A percentile compares a stretch with the other conserved stretches of the same genome.
Conservation (phyloP, 2,329 filamentous ascomycete species). For the Colletotrichum sp. region DNA sequence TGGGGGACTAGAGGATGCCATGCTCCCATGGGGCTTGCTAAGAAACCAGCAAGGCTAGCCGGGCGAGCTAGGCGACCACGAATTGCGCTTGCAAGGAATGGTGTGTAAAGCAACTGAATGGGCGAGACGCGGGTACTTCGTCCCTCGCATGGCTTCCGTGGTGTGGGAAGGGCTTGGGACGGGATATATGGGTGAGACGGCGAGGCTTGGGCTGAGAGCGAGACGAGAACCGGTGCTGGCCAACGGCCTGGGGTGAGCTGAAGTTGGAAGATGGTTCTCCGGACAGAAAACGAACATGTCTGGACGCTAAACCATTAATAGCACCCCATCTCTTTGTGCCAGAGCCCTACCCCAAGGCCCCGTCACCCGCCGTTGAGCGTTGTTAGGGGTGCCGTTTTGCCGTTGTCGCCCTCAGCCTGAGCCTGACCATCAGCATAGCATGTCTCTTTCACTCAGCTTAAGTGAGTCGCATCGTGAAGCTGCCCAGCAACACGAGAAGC, state of each 20-base stretch:
- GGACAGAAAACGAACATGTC: not conserved
- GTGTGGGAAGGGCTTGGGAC: not conserved
- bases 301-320: not conserved
- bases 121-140: not conserved
- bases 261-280: not conserved
- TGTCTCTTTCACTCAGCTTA: not conserved
- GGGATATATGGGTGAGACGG: not conserved
- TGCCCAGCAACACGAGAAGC: not conserved
- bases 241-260: not conserved
- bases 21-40: not conserved
- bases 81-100: not conserved
- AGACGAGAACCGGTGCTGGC: not conserved
- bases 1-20: conserved; percentile 11
- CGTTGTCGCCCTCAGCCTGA: not conserved
- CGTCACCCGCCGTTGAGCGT: not conserved
- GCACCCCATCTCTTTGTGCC: not conserved
- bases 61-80: not conserved
- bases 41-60: not conserved
- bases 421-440: not conserved
- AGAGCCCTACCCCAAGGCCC: not conserved
- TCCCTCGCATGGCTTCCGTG: not conserved
- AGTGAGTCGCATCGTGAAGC: not conserved
- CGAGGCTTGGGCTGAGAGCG: not conserved
- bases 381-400: not conserved
- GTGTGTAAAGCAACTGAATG: not conserved